These are phyloP conservation scores for Salvia sclarea DNA, from an alignment of 305 asterid species.

Conservation along the genomic window DNA sequence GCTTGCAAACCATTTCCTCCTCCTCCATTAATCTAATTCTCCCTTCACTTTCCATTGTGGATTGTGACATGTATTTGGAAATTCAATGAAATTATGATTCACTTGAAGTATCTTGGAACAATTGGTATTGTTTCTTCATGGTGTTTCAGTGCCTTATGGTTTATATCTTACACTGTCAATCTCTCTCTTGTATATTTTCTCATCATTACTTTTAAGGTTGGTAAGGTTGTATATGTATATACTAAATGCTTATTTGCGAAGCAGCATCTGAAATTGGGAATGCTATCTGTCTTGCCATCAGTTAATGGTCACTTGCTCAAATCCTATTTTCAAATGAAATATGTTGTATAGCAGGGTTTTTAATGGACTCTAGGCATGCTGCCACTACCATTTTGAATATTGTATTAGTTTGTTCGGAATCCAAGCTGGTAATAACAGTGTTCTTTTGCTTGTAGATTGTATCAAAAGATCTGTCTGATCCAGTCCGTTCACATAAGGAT, in stretches of 20 bases:
- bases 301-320: not conserved
- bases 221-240: not conserved
- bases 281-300: constrained; percentile 2
- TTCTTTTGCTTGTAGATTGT: constrained; percentile 66
- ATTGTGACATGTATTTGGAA: not conserved
- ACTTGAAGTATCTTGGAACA: not conserved
- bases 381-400: constrained; percentile 24
- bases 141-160: not conserved
- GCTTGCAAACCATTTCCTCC: not conserved
- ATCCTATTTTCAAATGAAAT: not conserved
- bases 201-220: not conserved
- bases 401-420: constrained; percentile 14
- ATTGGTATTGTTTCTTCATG: constrained; percentile 8
- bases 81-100: not conserved
- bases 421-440: constrained; percentile 23
- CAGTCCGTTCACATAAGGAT: constrained; percentile 97
- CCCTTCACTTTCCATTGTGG: not conserved
- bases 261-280: constrained; percentile 10
- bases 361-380: not conserved
- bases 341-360: not conserved
- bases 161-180: not conserved
- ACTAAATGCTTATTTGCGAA: not conserved
- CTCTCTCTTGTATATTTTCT: not conserved
- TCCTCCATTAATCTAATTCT: not conserved
- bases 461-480: constrained; percentile 94